Conservation (phyloP, 345 rosid genomes). For the Pistacia integerrima region DNA sequence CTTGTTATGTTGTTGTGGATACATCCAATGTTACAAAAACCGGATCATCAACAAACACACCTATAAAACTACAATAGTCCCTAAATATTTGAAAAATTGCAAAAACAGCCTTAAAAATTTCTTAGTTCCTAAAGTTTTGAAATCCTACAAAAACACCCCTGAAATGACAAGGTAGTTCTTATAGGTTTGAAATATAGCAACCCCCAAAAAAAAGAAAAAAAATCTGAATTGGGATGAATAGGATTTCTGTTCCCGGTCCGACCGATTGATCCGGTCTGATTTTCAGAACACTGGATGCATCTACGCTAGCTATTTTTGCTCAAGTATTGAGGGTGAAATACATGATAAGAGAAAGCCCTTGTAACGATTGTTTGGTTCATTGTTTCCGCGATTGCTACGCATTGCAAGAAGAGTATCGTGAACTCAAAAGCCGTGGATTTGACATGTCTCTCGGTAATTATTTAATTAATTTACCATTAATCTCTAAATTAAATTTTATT, state of each 20-base stretch:
- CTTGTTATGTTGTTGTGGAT: neutral
- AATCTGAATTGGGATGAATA: no score
- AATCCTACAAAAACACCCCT: no score
- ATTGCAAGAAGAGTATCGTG: constrained; percentile 45
- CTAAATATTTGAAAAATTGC: no score
- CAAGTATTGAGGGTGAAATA: constrained; percentile 40
- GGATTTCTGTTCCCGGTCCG: no score
- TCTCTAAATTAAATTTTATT: neutral
- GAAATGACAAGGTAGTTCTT: no score
- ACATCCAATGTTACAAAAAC: neutral
- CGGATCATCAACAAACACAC: no score
- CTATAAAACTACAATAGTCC: no score
- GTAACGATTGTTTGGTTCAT: constrained; percentile 35
- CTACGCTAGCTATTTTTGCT: constrained; percentile 28
- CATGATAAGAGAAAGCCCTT: constrained; percentile 22
- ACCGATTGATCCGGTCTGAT: no score
- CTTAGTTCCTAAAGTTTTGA: no score
- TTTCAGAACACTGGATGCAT: neutral
- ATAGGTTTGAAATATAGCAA: no score
- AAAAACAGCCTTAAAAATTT: no score
- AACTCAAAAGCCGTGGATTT: constrained; percentile 38
- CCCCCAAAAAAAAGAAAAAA: no score
- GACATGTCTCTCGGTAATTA: constrained; percentile 34
- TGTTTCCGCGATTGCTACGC: constrained; percentile 40
- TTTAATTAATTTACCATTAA: neutral